These are phyloP conservation scores for Yamadazyma takamatsuzukensis DNA, from an alignment of 805 yeast genomes.

Conservation along the genomic window DNA sequence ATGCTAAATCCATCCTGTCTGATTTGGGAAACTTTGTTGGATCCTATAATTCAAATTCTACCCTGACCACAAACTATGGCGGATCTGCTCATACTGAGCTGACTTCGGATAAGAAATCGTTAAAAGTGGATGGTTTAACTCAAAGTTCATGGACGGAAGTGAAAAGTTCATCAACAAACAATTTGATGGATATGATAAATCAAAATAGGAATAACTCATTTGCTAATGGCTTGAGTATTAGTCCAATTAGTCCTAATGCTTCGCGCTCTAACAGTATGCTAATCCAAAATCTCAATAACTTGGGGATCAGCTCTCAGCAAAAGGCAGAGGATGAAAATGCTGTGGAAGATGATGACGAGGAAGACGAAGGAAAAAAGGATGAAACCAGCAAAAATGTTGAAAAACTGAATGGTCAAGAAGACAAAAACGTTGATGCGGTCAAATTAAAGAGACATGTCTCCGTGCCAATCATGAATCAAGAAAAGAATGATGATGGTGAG, in stretches of 20 bases:
- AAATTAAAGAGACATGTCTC: conserved; percentile 5
- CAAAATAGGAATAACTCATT: conserved; percentile 17
- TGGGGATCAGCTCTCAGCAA: not conserved
- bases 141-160: conserved; percentile 11
- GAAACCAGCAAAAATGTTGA: not conserved
- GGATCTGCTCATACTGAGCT: conserved; percentile 12
- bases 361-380: conserved; percentile 3
- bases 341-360: conserved; percentile 20
- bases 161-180: conserved; percentile 16
- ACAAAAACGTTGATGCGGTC: not conserved
- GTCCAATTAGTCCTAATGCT: conserved; percentile 15
- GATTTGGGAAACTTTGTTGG: conserved; percentile 40
- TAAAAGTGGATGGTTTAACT: not conserved
- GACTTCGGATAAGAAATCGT: conserved; percentile 8
- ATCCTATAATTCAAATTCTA: conserved; percentile 38
- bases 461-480: conserved; percentile 3
- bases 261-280: conserved; percentile 13
- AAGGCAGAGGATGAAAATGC: conserved; percentile 20
- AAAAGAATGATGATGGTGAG: not conserved
- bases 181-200: conserved; percentile 20
- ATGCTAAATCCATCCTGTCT: conserved; percentile 27
- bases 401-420: conserved; percentile 13
- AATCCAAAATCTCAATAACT: conserved; percentile 7
- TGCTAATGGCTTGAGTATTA: conserved; percentile 11
- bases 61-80: conserved; percentile 39